These are phyloP conservation scores for Colletotrichum graminicola DNA, from an alignment of 2,329 filamentous ascomycete species.

Conservation along the genomic window DNA sequence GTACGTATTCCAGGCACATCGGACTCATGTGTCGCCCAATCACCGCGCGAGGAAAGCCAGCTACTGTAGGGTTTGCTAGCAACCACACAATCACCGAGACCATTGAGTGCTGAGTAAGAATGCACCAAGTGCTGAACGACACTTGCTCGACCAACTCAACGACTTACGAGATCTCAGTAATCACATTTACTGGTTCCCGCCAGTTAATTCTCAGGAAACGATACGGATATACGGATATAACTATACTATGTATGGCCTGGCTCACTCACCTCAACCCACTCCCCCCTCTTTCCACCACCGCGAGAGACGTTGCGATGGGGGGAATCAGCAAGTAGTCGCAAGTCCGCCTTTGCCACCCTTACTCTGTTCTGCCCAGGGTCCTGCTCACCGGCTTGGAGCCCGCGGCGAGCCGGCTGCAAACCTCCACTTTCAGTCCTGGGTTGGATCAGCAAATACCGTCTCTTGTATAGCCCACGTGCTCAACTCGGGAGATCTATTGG, in stretches of 20 bases:
- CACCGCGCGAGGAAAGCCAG: not conserved
- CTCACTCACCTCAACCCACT: not conserved
- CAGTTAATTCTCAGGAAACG: not conserved
- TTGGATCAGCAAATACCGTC: constrained; percentile 36
- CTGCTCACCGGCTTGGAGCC: constrained; percentile 27
- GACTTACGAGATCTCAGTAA: constrained; percentile 20
- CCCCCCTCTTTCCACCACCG: constrained; percentile 7
- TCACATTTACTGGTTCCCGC: not conserved
- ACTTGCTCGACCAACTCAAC: not conserved
- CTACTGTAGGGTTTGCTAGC: too few species aligned
- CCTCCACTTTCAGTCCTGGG: constrained; percentile 19
- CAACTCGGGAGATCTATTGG: constrained; percentile 26
- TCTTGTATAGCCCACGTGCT: constrained; percentile 35
- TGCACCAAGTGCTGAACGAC: not conserved
- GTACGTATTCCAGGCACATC: not conserved
- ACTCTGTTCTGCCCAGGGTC: constrained; percentile 22
- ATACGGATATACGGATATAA: not conserved
- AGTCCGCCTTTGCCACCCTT: constrained; percentile 23
- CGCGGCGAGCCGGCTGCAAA: constrained; percentile 26
- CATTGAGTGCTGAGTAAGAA: constrained; percentile 26
- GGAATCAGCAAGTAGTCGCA: constrained; percentile 6
- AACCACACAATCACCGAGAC: not conserved
- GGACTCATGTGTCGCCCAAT: not conserved
- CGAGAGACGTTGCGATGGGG: constrained; percentile 26
- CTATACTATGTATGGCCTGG: not conserved